Percentiles rank a stretch among this genome's conserved stretches.
Conservation (phyloP, 495 filamentous ascomycete species). For the Podospora conica region DNA sequence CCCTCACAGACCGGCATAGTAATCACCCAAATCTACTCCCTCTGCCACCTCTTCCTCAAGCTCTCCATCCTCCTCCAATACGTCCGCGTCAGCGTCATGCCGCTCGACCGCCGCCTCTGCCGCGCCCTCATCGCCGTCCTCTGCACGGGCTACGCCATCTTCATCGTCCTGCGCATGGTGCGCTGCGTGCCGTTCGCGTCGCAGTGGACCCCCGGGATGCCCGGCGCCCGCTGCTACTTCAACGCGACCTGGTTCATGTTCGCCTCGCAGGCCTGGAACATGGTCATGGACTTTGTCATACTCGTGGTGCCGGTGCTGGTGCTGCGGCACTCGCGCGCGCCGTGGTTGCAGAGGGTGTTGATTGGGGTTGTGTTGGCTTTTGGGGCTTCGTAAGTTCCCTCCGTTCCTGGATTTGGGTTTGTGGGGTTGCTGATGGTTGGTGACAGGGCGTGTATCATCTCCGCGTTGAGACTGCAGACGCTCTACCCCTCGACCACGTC, state of each 20-base stretch:
- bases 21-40: conserved; percentile 4
- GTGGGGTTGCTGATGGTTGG: too few relatives aligned
- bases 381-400: neutral
- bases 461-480: conserved; percentile 5
- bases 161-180: conserved; percentile 1
- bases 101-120: conserved; percentile 9
- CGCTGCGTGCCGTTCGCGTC: conserved; percentile 7
- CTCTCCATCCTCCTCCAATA: conserved; percentile 11
- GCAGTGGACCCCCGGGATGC: conserved; percentile 3
- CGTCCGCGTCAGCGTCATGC: conserved; percentile 6
- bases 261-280: neutral
- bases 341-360: conserved; percentile 2
- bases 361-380: conserved; percentile 7
- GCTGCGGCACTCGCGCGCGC: conserved; percentile 5
- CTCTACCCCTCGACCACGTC: conserved; percentile 8
- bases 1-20: neutral
- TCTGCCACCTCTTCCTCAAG: conserved; percentile 10
- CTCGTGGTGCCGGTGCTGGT: conserved; percentile 5
- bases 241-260: conserved; percentile 3
- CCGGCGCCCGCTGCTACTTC: conserved; percentile 3
- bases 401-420: neutral
- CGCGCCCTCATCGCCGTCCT: conserved; percentile 1
- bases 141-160: neutral
- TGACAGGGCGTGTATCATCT: conserved; percentile 11
- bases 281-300: conserved; percentile 10